Evolutionary conservation across 2,329 filamentous ascomycete genomes (phyloP).

Genomic region (Fusarium sp.): DNA sequence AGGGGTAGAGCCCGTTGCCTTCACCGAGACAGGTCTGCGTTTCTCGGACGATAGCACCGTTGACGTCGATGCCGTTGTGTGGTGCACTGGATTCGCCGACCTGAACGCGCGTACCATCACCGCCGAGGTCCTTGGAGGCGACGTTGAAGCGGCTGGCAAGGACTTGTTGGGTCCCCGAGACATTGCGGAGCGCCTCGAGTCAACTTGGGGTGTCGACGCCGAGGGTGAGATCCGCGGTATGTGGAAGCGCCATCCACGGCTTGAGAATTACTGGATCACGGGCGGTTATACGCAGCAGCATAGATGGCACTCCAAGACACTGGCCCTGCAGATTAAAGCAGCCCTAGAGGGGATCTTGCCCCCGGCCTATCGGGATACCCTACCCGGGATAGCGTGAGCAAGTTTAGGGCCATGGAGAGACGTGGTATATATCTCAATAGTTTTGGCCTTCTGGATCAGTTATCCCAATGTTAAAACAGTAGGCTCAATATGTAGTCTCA

Average conservation of each 20-base stretch:
- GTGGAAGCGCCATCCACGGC: constrained; percentile 30
- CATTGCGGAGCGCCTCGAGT: constrained; percentile 14
- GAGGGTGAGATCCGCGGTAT: constrained; percentile 37
- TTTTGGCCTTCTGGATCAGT: too few relatives aligned
- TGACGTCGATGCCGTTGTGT: constrained; percentile 15
- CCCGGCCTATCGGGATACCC: constrained; percentile 23
- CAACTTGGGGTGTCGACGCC: constrained; percentile 30
- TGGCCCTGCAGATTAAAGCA: constrained; percentile 35
- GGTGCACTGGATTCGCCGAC: constrained; percentile 33
- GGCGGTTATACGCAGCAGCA: constrained; percentile 32
- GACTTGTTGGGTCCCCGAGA: not conserved
- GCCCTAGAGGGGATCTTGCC: constrained; percentile 22
- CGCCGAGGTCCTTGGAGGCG: constrained; percentile 7
- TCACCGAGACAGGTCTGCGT: constrained; percentile 7
- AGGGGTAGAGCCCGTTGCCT: constrained; percentile 11
- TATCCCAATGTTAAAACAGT: too few relatives aligned
- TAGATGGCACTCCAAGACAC: constrained; percentile 27
- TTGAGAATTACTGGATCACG: constrained; percentile 36
- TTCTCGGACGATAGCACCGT: constrained; percentile 27
- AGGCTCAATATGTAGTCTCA: too few relatives aligned
- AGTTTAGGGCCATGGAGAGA: too few relatives aligned
- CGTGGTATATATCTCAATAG: too few relatives aligned
- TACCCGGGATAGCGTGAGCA: too few relatives aligned
- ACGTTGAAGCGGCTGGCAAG: rapidly evolving
- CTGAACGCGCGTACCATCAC: constrained; percentile 1